Base-by-base conservation (phyloP, 768 basidiomycete species). In the Russula abietina region DNA sequence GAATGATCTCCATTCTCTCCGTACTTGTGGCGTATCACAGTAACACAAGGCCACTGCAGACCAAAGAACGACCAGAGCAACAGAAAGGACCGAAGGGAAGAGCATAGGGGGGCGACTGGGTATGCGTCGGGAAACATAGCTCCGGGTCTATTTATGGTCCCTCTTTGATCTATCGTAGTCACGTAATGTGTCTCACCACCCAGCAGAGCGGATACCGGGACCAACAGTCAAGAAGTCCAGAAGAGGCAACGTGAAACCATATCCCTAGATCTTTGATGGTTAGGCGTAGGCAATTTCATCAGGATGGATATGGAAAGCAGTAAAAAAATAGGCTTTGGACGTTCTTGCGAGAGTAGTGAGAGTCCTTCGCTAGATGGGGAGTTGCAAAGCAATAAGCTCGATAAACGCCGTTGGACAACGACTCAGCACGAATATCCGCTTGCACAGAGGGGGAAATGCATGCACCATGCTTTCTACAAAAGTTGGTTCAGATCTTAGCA, bases 1-100 rank as follows among this genome's bases (percentile, higher is more conserved):
- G n/a, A 71, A 55, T 50, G 55, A 58, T 39, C 70, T 62, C 71
- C 71, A 71, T 48, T 71, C 71, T 46, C 52, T 65, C 49, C 71
- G 68, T 30, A 71, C 59, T 10, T 62, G 45, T 2, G 69, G 70
- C 2, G 67, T 49, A 0, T 45, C 46, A 53, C 70, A 71, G 1
- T 14, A 19, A 19, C 46, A 43, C 11, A 32, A 38, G 14, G 24
- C 43, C 3, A 46, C 26, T 28, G 46, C 16, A 1, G 52, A 59
- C 39, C 52, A 49, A 55, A 59, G 7, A 8, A 49, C 30, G 36
- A 46, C 16, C 4, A 63, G 28, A 38, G 38, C 22, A 24, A 33
- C n/a, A 16, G 32, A 32, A 39, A 55, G 10, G 36, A 12, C 1
- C 6, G 28, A 11, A 17, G 19, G 50, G 26, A n/a, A 1, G 51